Evolutionary conservation across 768 basidiomycete species (phyloP).

Genomic region (Postia placenta): DNA sequence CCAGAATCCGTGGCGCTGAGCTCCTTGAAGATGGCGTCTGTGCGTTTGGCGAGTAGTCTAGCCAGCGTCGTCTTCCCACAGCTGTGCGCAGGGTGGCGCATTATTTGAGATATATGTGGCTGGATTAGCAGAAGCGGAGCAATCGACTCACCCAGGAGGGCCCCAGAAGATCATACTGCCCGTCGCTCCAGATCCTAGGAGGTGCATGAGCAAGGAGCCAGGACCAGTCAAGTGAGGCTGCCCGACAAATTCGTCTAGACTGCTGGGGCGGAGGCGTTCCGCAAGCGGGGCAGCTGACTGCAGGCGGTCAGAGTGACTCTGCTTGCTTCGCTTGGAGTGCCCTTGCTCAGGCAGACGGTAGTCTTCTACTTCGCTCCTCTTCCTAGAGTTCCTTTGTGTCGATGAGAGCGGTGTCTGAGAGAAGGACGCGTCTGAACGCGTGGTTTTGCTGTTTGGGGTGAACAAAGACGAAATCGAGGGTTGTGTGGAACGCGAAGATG

Average conservation of each 20-base stretch:
- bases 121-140: neutral
- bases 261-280: conserved; percentile 62
- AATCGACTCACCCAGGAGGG: conserved; percentile 49
- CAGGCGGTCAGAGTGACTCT: conserved; percentile 8
- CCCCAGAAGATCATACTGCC: conserved; percentile 73
- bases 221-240: conserved; percentile 58
- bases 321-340: conserved; percentile 11
- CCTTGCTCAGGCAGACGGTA: neutral
- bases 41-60: conserved; percentile 55
- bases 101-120: too few species aligned
- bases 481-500: conserved; percentile 6
- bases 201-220: conserved; percentile 48
- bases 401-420: conserved; percentile 4
- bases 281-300: conserved; percentile 51
- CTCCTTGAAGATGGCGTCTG: conserved; percentile 64
- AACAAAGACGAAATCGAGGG: conserved; percentile 19
- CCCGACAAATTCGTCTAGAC: conserved; percentile 64
- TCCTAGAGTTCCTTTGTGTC: conserved; percentile 8
- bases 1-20: conserved; percentile 68
- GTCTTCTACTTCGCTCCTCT: conserved; percentile 14
- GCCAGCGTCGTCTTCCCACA: conserved; percentile 77
- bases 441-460: conserved; percentile 4
- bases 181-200: conserved; percentile 42
- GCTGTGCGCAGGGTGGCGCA: too few species aligned
- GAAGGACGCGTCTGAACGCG: conserved; percentile 2